Percentiles rank a stretch among this genome's conserved stretches.
Evolutionary conservation across 2,329 filamentous ascomycete genomes (phyloP).

Genomic region (Helminthosporium solani): DNA sequence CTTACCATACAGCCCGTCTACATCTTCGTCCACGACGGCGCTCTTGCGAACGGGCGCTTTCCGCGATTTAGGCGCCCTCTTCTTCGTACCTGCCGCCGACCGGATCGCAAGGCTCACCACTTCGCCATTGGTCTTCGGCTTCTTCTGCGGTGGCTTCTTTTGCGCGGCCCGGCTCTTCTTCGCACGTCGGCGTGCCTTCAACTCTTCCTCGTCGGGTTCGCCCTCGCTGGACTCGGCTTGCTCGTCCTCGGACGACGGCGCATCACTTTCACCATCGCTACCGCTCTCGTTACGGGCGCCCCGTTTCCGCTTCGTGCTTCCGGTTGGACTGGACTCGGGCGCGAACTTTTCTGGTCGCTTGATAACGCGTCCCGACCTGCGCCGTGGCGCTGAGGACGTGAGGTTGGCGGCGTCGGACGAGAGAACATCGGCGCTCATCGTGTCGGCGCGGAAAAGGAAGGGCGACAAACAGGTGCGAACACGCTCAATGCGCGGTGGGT

Average conservation of each 20-base stretch:
- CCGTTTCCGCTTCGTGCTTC: slow-evolving; percentile 41
- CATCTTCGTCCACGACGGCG: slow-evolving; percentile 51
- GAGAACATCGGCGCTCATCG: slow-evolving; percentile 33
- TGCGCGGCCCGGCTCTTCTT: slow-evolving; percentile 29
- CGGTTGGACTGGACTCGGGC: slow-evolving; percentile 29
- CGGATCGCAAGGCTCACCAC: slow-evolving; percentile 57
- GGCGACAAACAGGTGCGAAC: background rate
- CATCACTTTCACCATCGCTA: slow-evolving; percentile 31
- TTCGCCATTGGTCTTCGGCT: slow-evolving; percentile 57
- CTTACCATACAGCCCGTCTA: slow-evolving; percentile 59
- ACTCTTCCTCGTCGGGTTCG: slow-evolving; percentile 44
- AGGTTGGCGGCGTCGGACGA: slow-evolving; percentile 25
- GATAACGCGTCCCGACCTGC: slow-evolving; percentile 45
- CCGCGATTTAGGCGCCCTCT: slow-evolving; percentile 45
- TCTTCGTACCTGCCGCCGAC: slow-evolving; percentile 44
- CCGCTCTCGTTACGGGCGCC: slow-evolving; percentile 23
- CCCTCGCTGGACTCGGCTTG: slow-evolving; percentile 36
- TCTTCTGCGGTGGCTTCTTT: slow-evolving; percentile 50
- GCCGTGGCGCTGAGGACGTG: slow-evolving; percentile 35
- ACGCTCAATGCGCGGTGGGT: slow-evolving; percentile 2
- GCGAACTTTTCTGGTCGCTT: slow-evolving; percentile 39
- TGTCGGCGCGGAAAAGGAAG: slow-evolving; percentile 18
- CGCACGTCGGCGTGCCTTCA: slow-evolving; percentile 36
- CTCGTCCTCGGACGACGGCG: slow-evolving; percentile 29
- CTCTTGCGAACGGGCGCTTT: slow-evolving; percentile 55